Percentiles rank a stretch among this genome's conserved stretches.
These are phyloP conservation scores for Coix lacrymajobi DNA, from an alignment of 176 grass and related monocot species.

Conservation along the genomic window DNA sequence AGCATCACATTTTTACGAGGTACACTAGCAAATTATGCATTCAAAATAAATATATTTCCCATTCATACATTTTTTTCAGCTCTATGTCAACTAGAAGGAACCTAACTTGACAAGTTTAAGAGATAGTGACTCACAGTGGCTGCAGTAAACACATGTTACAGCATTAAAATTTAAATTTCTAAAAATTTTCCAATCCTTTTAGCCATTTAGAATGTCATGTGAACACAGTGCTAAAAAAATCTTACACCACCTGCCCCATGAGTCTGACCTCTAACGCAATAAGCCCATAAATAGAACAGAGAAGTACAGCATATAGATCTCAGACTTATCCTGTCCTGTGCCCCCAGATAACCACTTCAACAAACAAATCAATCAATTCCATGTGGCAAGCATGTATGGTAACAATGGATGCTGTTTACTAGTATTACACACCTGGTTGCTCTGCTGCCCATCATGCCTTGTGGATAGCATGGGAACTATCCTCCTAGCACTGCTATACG, in stretches of 20 bases:
- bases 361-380: neutral
- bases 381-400: neutral
- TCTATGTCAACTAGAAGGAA: neutral
- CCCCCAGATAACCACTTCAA: neutral
- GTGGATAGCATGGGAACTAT: slow-evolving; percentile 18
- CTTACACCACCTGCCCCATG: neutral
- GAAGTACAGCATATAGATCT: neutral
- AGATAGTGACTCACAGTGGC: slow-evolving; percentile 1
- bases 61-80: slow-evolving; percentile 3
- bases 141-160: slow-evolving; percentile 6
- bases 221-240: neutral
- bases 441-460: slow-evolving; percentile 6
- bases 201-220: neutral
- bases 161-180: neutral
- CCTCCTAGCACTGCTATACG: slow-evolving; percentile 29
- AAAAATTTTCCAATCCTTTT: neutral
- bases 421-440: slow-evolving; percentile 38
- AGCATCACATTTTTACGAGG: neutral
- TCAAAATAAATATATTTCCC: neutral
- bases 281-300: slow-evolving; percentile 5
- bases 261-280: neutral
- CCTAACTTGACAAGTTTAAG: neutral
- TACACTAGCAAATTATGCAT: neutral
- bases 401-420: neutral
- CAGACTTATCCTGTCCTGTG: neutral